Evolutionary conservation across 2,329 filamentous ascomycete genomes (phyloP).

Genomic region (Stemphylium vesicarium): DNA sequence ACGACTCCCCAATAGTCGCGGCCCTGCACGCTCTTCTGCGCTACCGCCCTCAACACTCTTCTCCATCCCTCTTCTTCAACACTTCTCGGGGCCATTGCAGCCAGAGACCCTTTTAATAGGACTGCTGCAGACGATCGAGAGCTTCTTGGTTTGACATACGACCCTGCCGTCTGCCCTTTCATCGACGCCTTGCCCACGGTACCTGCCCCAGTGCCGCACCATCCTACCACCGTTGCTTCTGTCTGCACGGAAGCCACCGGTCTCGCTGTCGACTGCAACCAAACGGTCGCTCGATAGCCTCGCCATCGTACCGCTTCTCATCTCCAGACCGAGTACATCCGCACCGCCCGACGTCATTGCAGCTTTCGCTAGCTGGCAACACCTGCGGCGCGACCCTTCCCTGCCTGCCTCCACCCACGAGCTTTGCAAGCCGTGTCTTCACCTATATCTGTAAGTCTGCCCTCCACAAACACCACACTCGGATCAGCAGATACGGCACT

Average conservation of each 20-base stretch:
- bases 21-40: conserved; percentile 37
- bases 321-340: conserved; percentile 20
- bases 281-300: conserved; percentile 25
- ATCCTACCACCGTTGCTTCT: conserved; percentile 13
- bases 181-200: conserved; percentile 25
- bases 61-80: conserved; percentile 32
- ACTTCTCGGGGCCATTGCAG: conserved; percentile 43
- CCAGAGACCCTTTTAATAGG: conserved; percentile 41
- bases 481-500: background rate
- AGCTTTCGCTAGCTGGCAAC: conserved; percentile 42
- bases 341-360: conserved; percentile 40
- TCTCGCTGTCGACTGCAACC: conserved; percentile 21
- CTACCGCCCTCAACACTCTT: conserved; percentile 45
- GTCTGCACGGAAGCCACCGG: conserved; percentile 39
- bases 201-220: conserved; percentile 26
- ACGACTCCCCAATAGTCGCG: conserved; percentile 41
- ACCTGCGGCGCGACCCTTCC: conserved; percentile 14
- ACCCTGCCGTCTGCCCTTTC: conserved; percentile 22
- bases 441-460: conserved; percentile 27
- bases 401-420: conserved; percentile 15
- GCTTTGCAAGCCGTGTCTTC: conserved; percentile 20
- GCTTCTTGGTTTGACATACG: conserved; percentile 19
- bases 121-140: conserved; percentile 25
- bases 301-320: conserved; percentile 17
- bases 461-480: background rate